These are phyloP conservation scores for Buddleja alternifolia DNA, from an alignment of 257 asterid genomes.

Conservation along the genomic window DNA sequence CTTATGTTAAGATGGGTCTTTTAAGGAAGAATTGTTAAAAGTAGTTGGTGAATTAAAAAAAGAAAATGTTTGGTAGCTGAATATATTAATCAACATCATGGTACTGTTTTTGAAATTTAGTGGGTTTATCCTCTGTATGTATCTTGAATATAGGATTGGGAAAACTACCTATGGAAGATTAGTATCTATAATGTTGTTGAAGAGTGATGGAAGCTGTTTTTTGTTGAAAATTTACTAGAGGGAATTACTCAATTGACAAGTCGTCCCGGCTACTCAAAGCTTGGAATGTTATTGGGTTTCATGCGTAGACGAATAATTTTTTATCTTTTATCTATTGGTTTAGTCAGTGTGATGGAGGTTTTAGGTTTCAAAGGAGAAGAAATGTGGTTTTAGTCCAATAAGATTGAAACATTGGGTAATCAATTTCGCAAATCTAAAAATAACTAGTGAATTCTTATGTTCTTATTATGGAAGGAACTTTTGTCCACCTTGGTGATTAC, in stretches of 20 bases:
- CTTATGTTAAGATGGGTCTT: constrained; percentile 4
- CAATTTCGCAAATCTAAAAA: neutral
- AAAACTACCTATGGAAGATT: neutral
- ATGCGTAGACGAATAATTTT: neutral
- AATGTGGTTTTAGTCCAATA: neutral
- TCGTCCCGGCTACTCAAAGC: neutral
- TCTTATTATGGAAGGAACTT: neutral
- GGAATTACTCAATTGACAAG: neutral
- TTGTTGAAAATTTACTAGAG: neutral
- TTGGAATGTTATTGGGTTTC: neutral
- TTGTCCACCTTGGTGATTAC: neutral
- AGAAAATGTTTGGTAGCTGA: neutral
- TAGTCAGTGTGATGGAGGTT: neutral
- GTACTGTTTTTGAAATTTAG: neutral
- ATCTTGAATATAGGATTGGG: neutral
- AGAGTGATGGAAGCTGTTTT: neutral
- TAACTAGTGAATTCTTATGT: neutral
- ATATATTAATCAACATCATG: neutral
- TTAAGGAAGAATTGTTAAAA: neutral
- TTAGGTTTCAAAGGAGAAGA: neutral
- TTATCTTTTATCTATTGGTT: neutral
- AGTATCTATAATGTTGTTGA: neutral
- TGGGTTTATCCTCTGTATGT: neutral
- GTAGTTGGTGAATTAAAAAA: neutral
- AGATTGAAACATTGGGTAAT: neutral